Evolutionary conservation across 169 alveolate genomes (phyloP), one percentile per base, ranked within the genome.

Genomic region (Plasmodium sp.): DNA sequence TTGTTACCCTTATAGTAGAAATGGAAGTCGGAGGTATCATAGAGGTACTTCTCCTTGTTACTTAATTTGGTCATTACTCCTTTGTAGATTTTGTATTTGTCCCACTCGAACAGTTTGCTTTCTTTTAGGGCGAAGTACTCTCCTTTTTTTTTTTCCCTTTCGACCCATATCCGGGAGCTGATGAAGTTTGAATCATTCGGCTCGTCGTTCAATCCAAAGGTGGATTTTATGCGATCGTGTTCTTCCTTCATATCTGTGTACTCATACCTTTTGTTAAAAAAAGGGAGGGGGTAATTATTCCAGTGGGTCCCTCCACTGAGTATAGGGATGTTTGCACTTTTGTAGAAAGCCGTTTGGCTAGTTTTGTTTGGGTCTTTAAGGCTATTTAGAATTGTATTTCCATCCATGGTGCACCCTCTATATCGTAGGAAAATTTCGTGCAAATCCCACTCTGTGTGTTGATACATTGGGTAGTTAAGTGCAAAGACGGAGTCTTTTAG

Each of bases 341-440:
- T 94, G 80, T 96, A 79, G 72, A 95, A 95, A 16, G 94, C 97
- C 72, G 96, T 96, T 95, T 97, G 98, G 34, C 98, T 95, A 39
- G 96, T 94, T 41, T 96, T 90, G 41, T 92, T 84, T 56, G 96
- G 95, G 79, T 97, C 98, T 22, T 93, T 96, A 43, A 97, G 90
- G 12, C 93, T 83, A 41, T 97, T 96, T 54, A 95, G 83, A 54
- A 96, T 80, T 36, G 96, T 97, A 9, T 98, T 98, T 18, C 98
- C 98, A 62, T 97, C 98, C 98, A 97, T 97, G 6, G 98, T 97
- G 41, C 98, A 97, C 5, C 98, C 98, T 45, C 98, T 80, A 93
- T 94, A 97, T 18, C 98, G 84, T 39, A 97, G 83, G 81, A 94
- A 97, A 34, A 97, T 79, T 94, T 97, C 98, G 80, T 97, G 98